A percentile compares a stretch with the other conserved stretches of the same genome.
Evolutionary conservation across 352 stramenopile genomes (phyloP).

Genomic region (Phytophthora niederhauseri): DNA sequence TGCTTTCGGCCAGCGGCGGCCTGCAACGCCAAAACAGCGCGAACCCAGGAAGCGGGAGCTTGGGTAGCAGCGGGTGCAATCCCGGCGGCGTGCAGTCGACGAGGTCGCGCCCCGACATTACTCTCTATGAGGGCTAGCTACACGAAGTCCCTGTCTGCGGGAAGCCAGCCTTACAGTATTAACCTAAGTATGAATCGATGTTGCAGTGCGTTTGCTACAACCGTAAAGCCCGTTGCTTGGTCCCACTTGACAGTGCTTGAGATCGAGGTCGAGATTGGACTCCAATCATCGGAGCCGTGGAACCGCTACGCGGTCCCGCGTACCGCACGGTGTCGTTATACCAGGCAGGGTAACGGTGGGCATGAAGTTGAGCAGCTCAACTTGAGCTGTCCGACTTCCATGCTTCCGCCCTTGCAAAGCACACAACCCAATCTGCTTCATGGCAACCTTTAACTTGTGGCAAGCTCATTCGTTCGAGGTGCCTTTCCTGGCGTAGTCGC

Average conservation of each 20-base stretch:
- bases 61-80: conserved; percentile 21
- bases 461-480: not conserved
- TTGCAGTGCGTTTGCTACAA: conserved; percentile 10
- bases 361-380: not conserved
- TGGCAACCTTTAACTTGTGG: not conserved
- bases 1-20: conserved; percentile 39
- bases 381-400: not conserved
- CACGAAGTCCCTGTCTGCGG: conserved; percentile 22
- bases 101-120: conserved; percentile 29
- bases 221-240: not conserved
- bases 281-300: too few relatives aligned
- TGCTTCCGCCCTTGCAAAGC: conserved; percentile 8
- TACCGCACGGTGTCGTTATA: not conserved
- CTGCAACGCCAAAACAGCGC: conserved; percentile 19
- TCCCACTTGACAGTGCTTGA: conserved; percentile 1
- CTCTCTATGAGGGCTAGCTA: conserved; percentile 32
- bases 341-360: not conserved
- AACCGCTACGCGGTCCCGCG: too few relatives aligned
- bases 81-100: conserved; percentile 16
- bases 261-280: too few relatives aligned
- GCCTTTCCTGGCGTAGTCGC: not conserved
- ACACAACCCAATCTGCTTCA: not conserved
- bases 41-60: conserved; percentile 18
- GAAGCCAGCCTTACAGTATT: conserved; percentile 26
- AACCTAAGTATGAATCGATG: conserved; percentile 24